Evolutionary conservation across 805 yeast species (phyloP).

Genomic region (Yarrowia bubula): DNA sequence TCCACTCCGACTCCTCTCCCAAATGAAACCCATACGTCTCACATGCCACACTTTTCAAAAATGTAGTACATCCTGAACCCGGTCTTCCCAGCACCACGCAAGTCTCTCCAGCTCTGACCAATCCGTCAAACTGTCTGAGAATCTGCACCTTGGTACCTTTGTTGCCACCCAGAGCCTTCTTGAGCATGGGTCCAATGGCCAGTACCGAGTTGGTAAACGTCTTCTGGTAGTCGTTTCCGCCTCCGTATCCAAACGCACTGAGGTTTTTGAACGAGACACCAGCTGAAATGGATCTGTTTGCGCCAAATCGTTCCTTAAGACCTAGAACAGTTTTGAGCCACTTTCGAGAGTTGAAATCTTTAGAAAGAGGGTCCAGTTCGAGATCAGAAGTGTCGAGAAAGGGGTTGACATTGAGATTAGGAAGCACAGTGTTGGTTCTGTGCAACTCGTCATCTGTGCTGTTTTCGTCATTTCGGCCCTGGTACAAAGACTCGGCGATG

Average conservation of each 20-base stretch:
- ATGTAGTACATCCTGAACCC: conserved; percentile 74
- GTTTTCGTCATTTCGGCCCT: neutral
- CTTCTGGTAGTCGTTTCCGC: conserved; percentile 63
- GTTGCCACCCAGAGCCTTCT: conserved; percentile 33
- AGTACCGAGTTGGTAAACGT: conserved; percentile 49
- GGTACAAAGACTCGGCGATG: neutral
- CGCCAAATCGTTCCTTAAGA: conserved; percentile 39
- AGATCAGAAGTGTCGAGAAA: conserved; percentile 42
- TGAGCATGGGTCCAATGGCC: conserved; percentile 43
- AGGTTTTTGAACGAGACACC: conserved; percentile 59
- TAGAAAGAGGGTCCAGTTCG: conserved; percentile 56
- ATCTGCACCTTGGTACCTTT: conserved; percentile 41
- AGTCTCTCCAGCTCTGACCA: conserved; percentile 60
- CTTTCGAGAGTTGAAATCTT: conserved; percentile 53
- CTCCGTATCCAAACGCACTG: conserved; percentile 59
- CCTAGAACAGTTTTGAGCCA: conserved; percentile 64
- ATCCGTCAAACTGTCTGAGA: conserved; percentile 58
- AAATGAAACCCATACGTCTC: conserved; percentile 60
- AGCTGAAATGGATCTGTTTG: conserved; percentile 42
- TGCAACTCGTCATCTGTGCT: neutral
- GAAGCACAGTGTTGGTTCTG: neutral
- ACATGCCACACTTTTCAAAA: conserved; percentile 45
- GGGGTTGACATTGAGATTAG: conserved; percentile 31
- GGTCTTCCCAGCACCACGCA: conserved; percentile 73
- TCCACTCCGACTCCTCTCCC: conserved; percentile 48